Conservation (phyloP, 768 basidiomycete species). For the Leccinum imitatum region DNA sequence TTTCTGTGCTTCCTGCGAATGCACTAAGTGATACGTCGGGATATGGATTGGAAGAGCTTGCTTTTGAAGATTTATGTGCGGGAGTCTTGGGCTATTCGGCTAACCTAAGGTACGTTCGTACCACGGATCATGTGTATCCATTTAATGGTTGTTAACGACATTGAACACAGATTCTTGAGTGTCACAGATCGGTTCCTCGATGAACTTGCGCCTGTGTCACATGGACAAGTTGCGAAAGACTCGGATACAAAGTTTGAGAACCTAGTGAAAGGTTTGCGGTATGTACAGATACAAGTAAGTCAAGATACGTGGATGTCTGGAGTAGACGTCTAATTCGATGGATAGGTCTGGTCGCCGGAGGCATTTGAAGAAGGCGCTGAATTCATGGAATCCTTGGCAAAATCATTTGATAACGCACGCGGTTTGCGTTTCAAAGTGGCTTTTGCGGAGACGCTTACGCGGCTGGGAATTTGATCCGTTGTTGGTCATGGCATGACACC, state of each 20-base stretch:
- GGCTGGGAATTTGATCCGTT: slow-evolving; percentile 34
- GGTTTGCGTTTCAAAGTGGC: slow-evolving; percentile 79
- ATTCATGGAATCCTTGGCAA: slow-evolving; percentile 81
- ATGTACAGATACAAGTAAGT: slow-evolving; percentile 78
- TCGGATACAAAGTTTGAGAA: slow-evolving; percentile 45
- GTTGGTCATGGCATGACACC: background rate
- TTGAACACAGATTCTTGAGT: slow-evolving; percentile 66
- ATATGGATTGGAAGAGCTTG: slow-evolving; percentile 80
- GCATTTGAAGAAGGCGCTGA: slow-evolving; percentile 93
- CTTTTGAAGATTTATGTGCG: slow-evolving; percentile 85
- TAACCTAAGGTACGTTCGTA: slow-evolving; percentile 61
- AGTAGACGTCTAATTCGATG: background rate
- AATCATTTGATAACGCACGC: slow-evolving; percentile 80
- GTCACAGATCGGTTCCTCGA: slow-evolving; percentile 90
- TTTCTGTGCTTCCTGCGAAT: slow-evolving; percentile 72
- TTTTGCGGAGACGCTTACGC: slow-evolving; percentile 79
- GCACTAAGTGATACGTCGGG: slow-evolving; percentile 77
- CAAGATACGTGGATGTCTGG: background rate
- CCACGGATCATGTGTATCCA: background rate
- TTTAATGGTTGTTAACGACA: background rate
- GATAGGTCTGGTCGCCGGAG: slow-evolving; percentile 89
- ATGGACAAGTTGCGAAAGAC: slow-evolving; percentile 79
- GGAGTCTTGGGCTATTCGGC: slow-evolving; percentile 83
- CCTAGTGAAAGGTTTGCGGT: slow-evolving; percentile 53
- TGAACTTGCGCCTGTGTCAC: slow-evolving; percentile 72